Percentiles rank a stretch among this genome's conserved stretches.
Evolutionary conservation across 257 asterid genomes (phyloP).

Genomic region (Penstemon davidsonii): DNA sequence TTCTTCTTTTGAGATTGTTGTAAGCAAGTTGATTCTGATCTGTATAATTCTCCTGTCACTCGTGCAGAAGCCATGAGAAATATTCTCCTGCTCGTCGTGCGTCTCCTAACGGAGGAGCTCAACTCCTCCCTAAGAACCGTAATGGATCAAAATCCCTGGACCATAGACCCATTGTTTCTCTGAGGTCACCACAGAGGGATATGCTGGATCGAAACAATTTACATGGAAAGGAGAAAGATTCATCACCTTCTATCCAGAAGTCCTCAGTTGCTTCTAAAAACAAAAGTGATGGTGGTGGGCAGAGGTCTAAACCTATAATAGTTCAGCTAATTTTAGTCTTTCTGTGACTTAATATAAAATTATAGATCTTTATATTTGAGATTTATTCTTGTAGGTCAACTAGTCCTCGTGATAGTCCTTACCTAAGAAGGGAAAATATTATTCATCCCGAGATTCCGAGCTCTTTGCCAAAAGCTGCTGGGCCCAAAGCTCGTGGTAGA

Average conservation of each 20-base stretch:
- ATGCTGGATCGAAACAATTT: conserved; percentile 38
- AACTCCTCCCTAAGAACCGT: conserved; percentile 30
- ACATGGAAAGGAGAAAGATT: conserved; percentile 38
- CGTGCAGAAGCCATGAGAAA: conserved; percentile 48
- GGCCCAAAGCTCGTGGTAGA: conserved; percentile 42
- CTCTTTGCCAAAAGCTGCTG: conserved; percentile 39
- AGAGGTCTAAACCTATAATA: conserved; percentile 38
- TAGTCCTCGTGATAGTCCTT: conserved; percentile 44
- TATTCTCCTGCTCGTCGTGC: conserved; percentile 52
- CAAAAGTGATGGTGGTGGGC: conserved; percentile 44
- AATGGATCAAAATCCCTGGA: conserved; percentile 42
- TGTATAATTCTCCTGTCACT: conserved; percentile 16
- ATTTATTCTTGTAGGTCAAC: conserved; percentile 43
- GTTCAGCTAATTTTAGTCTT: conserved; percentile 20
- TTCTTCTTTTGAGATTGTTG: conserved; percentile 20
- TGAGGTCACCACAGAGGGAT: conserved; percentile 70
- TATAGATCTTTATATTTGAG: conserved; percentile 14
- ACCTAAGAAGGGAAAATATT: conserved; percentile 39
- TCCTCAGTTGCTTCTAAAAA: conserved; percentile 53
- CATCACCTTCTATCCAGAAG: conserved; percentile 39
- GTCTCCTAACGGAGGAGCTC: conserved; percentile 44
- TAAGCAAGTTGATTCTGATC: conserved; percentile 16
- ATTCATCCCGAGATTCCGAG: conserved; percentile 40
- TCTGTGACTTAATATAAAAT: conserved; percentile 14
- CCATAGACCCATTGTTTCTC: conserved; percentile 41